Conservation (phyloP, 179 eudicot species). For the Silene vulgaris region DNA sequence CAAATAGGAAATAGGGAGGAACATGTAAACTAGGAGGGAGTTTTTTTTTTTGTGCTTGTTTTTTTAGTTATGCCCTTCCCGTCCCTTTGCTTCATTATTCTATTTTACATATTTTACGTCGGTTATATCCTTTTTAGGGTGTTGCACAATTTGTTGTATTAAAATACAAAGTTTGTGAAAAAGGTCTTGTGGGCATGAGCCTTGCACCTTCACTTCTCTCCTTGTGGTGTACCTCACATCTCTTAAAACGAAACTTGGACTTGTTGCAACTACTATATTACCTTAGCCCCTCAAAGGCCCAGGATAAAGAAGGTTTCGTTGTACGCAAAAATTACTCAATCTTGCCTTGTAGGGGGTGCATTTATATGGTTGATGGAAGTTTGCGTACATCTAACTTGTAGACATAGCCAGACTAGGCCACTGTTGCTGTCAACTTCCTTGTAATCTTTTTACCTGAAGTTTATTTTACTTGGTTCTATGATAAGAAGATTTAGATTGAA, state of each 20-base stretch:
- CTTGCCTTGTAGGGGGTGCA: not conserved
- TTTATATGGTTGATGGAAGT: not conserved
- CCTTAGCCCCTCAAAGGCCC: not conserved
- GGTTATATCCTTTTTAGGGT: not conserved
- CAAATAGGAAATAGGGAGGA: no score
- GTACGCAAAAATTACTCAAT: not conserved
- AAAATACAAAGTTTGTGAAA: not conserved
- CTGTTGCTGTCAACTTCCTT: not conserved
- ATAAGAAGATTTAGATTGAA: not conserved
- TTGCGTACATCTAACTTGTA: not conserved
- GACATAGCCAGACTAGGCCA: slow-evolving; percentile 5
- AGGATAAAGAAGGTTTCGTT: not conserved
- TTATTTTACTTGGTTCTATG: not conserved
- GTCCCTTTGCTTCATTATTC: not conserved
- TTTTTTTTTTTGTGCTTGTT: not conserved
- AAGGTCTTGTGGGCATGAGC: not conserved
- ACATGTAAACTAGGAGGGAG: no score
- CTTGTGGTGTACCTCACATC: not conserved
- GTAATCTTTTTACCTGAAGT: not conserved
- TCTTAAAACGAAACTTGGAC: not conserved
- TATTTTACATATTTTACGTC: not conserved
- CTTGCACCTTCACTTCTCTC: not conserved
- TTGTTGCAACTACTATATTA: not conserved
- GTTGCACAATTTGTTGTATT: no score
- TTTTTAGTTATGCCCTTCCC: not conserved